These are phyloP conservation scores for Sugiyamaella americana DNA, from an alignment of 805 yeast species.

Conservation along the genomic window DNA sequence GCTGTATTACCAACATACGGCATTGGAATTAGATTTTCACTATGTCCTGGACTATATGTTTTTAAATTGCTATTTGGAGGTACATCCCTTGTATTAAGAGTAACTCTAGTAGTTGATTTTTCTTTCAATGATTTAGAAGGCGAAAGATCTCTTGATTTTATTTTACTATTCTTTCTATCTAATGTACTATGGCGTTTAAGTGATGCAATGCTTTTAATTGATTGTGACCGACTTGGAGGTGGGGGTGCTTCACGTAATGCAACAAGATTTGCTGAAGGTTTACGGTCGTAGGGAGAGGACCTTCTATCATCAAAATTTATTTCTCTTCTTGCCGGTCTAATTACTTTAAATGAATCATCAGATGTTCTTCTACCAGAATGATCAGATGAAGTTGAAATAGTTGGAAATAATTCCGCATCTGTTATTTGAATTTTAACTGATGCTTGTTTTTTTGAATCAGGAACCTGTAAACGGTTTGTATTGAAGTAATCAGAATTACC, in stretches of 20 bases:
- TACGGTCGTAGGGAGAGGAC: slow-evolving; percentile 56
- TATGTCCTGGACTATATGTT: slow-evolving; percentile 24
- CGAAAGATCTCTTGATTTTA: slow-evolving; percentile 34
- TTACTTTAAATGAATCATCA: slow-evolving; percentile 54
- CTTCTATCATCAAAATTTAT: slow-evolving; percentile 78
- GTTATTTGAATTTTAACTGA: neutral
- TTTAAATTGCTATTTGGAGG: slow-evolving; percentile 12
- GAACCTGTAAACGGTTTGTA: neutral
- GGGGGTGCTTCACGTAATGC: slow-evolving; percentile 55
- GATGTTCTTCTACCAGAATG: slow-evolving; percentile 11
- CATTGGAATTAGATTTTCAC: slow-evolving; percentile 24
- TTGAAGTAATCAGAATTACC: neutral
- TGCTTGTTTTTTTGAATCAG: neutral
- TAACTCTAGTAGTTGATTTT: slow-evolving; percentile 20
- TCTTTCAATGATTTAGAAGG: slow-evolving; percentile 61
- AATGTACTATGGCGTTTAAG: neutral
- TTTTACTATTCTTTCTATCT: slow-evolving; percentile 1
- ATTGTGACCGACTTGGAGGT: slow-evolving; percentile 27
- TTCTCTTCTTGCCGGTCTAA: slow-evolving; percentile 53
- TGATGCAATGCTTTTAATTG: neutral
- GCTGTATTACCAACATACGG: slow-evolving; percentile 22
- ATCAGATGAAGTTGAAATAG: neutral
- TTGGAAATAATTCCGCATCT: neutral
- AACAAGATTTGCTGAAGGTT: slow-evolving; percentile 44
- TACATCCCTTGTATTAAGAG: slow-evolving; percentile 8